These are phyloP conservation scores for Myriosclerotinia scirpicola DNA, from an alignment of 2,329 filamentous ascomycete species.

Conservation along the genomic window DNA sequence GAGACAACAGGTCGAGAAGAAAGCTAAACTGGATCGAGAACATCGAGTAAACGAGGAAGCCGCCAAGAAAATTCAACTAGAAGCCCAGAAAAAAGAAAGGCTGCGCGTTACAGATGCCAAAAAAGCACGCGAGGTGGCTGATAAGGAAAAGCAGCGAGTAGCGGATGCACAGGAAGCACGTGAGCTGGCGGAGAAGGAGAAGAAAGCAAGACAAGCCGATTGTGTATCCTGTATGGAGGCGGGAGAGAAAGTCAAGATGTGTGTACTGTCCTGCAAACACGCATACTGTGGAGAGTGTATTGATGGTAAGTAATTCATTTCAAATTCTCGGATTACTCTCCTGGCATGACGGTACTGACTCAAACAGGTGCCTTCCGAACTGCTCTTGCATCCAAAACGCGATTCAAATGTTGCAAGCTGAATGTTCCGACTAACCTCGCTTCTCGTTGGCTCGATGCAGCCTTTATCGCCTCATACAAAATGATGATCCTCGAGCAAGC, in stretches of 20 bases:
- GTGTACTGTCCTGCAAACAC: constrained; percentile 29
- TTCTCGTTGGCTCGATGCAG: constrained; percentile 20
- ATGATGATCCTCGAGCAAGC: constrained; percentile 34
- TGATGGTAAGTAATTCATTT: constrained; percentile 23
- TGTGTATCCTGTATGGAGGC: constrained; percentile 33
- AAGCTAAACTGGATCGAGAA: constrained; percentile 8
- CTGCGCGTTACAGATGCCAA: constrained; percentile 2
- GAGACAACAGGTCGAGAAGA: background rate
- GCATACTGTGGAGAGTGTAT: constrained; percentile 31
- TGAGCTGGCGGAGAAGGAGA: constrained; percentile 17
- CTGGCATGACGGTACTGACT: constrained; percentile 6
- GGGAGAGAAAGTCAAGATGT: constrained; percentile 26
- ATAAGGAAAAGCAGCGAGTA: constrained; percentile 10
- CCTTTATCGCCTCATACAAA: constrained; percentile 31
- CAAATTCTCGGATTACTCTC: background rate
- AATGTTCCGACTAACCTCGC: constrained; percentile 6
- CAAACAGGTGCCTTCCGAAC: constrained; percentile 29
- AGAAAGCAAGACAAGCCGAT: constrained; percentile 23
- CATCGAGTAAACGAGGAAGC: background rate
- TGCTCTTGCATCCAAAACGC: constrained; percentile 28
- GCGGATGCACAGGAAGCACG: constrained; percentile 11
- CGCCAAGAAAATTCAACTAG: background rate
- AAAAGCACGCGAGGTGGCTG: constrained; percentile 1
- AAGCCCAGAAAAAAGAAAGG: constrained; percentile 11
- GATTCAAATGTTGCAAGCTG: constrained; percentile 31